Percentiles rank a stretch among this genome's conserved stretches.
Evolutionary conservation across 2,329 filamentous ascomycete species (phyloP).

Genomic region (Trichoderma koningiopsis): DNA sequence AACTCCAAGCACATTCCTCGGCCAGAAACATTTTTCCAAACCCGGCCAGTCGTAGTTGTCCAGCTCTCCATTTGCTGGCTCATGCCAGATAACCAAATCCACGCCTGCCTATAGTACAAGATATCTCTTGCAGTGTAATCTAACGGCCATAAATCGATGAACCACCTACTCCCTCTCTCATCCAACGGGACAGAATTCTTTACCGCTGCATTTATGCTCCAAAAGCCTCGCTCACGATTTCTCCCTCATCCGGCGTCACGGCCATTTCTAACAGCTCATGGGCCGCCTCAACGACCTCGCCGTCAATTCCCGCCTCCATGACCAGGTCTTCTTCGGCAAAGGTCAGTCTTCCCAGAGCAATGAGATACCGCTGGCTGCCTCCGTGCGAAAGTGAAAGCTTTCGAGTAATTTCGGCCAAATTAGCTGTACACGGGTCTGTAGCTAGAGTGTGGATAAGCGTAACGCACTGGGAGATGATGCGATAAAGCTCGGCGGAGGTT

Average conservation of each 20-base stretch:
- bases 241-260: slow-evolving; percentile 72
- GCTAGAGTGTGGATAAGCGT: slow-evolving; percentile 55
- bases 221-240: slow-evolving; percentile 48
- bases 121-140: not conserved
- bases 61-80: not conserved
- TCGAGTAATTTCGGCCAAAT: slow-evolving; percentile 62
- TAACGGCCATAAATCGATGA: not conserved
- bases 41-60: not conserved
- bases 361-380: slow-evolving; percentile 77
- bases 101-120: not conserved
- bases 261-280: slow-evolving; percentile 78
- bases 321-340: slow-evolving; percentile 79
- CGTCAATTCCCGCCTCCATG: slow-evolving; percentile 74
- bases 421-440: slow-evolving; percentile 50
- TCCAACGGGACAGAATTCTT: not conserved
- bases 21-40: not conserved
- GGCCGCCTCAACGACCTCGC: slow-evolving; percentile 78
- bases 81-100: not conserved
- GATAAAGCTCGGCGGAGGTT: slow-evolving; percentile 41
- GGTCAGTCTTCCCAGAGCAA: slow-evolving; percentile 79
- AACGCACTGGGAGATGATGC: slow-evolving; percentile 52
- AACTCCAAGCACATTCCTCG: not conserved
- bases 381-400: slow-evolving; percentile 72
- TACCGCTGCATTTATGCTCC: slow-evolving; percentile 33
- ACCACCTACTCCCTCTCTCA: not conserved